Base-by-base conservation (phyloP, 2,329 filamentous ascomycete species). In the Aspergillus pseudoterreus region DNA sequence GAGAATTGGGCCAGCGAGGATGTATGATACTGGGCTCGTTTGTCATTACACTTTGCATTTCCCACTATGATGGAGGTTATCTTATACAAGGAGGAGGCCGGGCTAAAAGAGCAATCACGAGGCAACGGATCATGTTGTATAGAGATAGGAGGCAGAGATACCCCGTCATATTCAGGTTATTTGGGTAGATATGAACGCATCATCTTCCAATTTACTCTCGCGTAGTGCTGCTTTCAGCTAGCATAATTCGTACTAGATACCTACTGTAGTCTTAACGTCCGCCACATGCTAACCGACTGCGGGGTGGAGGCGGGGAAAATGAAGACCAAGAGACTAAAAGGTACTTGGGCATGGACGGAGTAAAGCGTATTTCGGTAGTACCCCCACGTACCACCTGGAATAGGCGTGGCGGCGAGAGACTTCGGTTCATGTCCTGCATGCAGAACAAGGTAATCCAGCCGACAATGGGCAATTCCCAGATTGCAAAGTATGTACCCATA, bases 91-190 rank as follows among this genome's bases (percentile, higher is more conserved):
- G 35, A 15, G 15, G 35, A 17, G 35, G 11, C 35, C 14, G 8
- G 35, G 15, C 35, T 17, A 9, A 15, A 32, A 42, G 27, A 43
- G 12, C 17, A 36, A 49, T 17, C 12, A 43, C 14, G 17, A 33
- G 43, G 15, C 24, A 32, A 11, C 27, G 47, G 36, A 42, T 39
- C 38, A 33, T 15, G 30, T 46, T 50, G 44, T 53, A 55, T 53
- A 55, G 46, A 44, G 33, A 45, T 47, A 45, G 39, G 52, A 50
- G 47, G 52, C 53, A 50, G 52, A 57, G 55, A 57, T 55, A 55
- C 52, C 55, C 54, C 52, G 47, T 55, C 45, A 50, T 51, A 52
- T 44, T 48, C 19, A 52, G 41, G 47, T 52, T 54, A 32, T 41
- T 50, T 54, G 52, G 44, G 32, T 53, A 56, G 45, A 56, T 43